Conservation (phyloP, 2,329 filamentous ascomycete species). For the Hymenoscyphus infarciens region DNA sequence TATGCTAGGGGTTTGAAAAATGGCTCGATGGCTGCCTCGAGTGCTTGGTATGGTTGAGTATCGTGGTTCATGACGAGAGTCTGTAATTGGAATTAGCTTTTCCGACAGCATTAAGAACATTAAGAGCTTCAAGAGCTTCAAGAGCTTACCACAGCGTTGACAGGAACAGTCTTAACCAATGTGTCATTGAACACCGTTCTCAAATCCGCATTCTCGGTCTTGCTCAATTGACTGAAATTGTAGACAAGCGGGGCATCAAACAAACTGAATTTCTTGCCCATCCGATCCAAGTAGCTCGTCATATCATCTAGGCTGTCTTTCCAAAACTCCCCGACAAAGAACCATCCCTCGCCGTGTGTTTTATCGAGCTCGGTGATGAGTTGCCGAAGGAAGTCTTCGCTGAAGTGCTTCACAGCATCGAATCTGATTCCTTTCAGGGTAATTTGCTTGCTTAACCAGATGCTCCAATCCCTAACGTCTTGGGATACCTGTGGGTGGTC, state of each 20-base stretch:
- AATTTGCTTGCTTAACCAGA: slow-evolving; percentile 61
- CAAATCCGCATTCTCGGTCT: slow-evolving; percentile 54
- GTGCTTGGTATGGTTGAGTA: slow-evolving; percentile 61
- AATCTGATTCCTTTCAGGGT: slow-evolving; percentile 64
- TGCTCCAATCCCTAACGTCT: slow-evolving; percentile 64
- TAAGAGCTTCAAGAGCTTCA: slow-evolving; percentile 30
- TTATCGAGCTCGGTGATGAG: slow-evolving; percentile 57
- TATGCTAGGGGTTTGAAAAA: slow-evolving; percentile 73
- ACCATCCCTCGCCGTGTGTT: slow-evolving; percentile 50
- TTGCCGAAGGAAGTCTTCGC: slow-evolving; percentile 60
- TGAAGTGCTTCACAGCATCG: slow-evolving; percentile 72
- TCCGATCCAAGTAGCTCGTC: slow-evolving; percentile 52
- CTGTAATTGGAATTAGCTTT: slow-evolving; percentile 27
- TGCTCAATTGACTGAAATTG: slow-evolving; percentile 61
- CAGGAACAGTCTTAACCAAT: slow-evolving; percentile 50
- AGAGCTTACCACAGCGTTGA: slow-evolving; percentile 52
- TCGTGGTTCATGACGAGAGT: slow-evolving; percentile 73
- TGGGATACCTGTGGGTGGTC: slow-evolving; percentile 57
- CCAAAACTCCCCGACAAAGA: slow-evolving; percentile 71
- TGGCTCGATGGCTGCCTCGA: slow-evolving; percentile 57
- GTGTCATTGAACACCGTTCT: slow-evolving; percentile 60
- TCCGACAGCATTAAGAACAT: not conserved
- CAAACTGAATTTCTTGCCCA: slow-evolving; percentile 56
- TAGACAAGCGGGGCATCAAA: slow-evolving; percentile 69
- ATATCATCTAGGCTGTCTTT: slow-evolving; percentile 54